These are phyloP conservation scores for Aspergillus ochraceus DNA, from an alignment of 2,329 filamentous ascomycete species.

Conservation along the genomic window DNA sequence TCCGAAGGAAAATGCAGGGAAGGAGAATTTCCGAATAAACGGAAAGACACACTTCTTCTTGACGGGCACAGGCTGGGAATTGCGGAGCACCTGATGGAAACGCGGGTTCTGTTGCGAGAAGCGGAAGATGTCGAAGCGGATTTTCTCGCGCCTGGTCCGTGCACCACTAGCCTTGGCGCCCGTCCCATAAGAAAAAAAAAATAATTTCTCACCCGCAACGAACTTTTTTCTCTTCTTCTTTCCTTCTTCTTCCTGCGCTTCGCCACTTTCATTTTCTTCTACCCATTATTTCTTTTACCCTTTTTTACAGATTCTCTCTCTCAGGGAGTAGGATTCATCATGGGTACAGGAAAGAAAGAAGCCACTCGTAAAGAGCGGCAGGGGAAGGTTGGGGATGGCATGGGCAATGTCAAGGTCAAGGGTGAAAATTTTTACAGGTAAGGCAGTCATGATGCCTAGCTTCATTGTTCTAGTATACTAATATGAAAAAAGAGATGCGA, in stretches of 20 bases:
- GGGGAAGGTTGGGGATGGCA: conserved; percentile 81
- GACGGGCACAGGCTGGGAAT: conserved; percentile 7
- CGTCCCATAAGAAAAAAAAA: conserved; percentile 33
- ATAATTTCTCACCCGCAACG: conserved; percentile 19
- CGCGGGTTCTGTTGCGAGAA: conserved; percentile 20
- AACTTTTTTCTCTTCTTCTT: conserved; percentile 19
- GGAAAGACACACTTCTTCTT: conserved; percentile 1
- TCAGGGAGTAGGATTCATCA: conserved; percentile 43
- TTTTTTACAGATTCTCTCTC: conserved; percentile 25
- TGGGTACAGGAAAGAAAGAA: conserved; percentile 95
- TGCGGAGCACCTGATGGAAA: conserved; percentile 17
- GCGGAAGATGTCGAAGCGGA: conserved; percentile 37
- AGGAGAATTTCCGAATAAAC: neutral
- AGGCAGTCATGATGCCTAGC: conserved; percentile 20
- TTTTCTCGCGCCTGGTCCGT: conserved; percentile 39
- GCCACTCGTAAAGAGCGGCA: conserved; percentile 77
- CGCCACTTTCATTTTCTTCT: conserved; percentile 29
- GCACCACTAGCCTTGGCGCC: conserved; percentile 36
- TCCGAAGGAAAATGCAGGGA: neutral
- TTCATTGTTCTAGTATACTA: conserved; percentile 3
- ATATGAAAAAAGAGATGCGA: conserved; percentile 58
- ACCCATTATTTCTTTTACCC: conserved; percentile 28
- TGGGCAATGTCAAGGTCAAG: conserved; percentile 88
- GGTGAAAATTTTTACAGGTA: conserved; percentile 98
- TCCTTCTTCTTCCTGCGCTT: conserved; percentile 32